Evolutionary conservation across 1,284 basidiomycete genomes (phyloP), one percentile per base, ranked within the genome.

Genomic region (Naganishia albida): DNA sequence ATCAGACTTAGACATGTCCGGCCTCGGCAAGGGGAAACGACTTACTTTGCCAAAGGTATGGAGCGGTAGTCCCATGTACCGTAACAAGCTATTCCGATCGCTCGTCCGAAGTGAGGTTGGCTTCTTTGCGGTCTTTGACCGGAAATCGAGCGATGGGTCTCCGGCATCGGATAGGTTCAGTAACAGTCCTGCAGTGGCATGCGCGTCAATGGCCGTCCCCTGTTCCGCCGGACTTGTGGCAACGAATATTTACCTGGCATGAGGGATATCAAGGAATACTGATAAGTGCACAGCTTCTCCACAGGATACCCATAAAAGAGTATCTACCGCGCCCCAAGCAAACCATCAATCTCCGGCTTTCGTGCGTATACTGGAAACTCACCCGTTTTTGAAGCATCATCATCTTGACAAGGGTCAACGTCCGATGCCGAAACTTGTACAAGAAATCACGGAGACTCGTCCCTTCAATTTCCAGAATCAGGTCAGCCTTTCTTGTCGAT

Each of bases 251-350:
- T 69, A 87, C 88, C 89, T 42, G 91, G 90, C 68, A 92, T 83
- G 15, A 93, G 82, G 0, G 91, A 91, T 57, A 91, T 73, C n/a
- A 99, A 83, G 1, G 92, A 95, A 77, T 99, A 99, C 77, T 99
- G 96, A 73, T 93, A 96, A 28, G 93, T 97, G 80, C 95, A 98
- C 38, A 99, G 81, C 65, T 88, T 87, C 78, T 99, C 96, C 0
- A 99, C 95, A 0, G 95, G 95, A 74, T 97, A 93, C 8, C 95
- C 95, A 72, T 87, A 96, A 76, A 99, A 93, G 88, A 99, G 91
- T 68, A 98, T 89, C 91, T 94, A 38, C 42, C 13, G 13, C 42
- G 13, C 16, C n/a, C n/a, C n/a, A n/a, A n/a, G 42, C 13, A 20
- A 43, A 3, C n/a, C 3, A 15, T 15, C n/a, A 43, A 43, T 6